Evolutionary conservation across 1,284 basidiomycete genomes (phyloP), one percentile per base, ranked within the genome.

Genomic region (Lignosus rhinocerotis): DNA sequence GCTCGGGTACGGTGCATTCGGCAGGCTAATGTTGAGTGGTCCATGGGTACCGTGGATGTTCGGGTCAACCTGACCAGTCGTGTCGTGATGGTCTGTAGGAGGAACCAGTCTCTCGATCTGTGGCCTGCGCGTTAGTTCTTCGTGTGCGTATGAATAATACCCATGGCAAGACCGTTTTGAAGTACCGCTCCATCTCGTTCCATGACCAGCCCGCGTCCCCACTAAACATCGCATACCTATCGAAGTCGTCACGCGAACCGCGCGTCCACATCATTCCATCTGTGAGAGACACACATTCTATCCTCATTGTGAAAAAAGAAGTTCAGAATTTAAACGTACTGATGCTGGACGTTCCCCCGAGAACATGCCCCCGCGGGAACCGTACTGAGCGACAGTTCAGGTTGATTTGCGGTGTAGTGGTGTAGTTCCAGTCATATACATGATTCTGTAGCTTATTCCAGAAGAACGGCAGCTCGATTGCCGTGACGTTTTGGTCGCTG

Each of bases 11-110:
- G 73, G 65, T 32, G 67, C 68, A 1, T 73, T 73, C 3, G 71
- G 70, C 17, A 79, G 61, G 41, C 71, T 75, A 55, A 75, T 67
- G 6, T 68, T 61, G 6, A 75, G 51, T 19, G 69, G 64, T 6
- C 76, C 79, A 6, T 38, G 11, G 1, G 21, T 53, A 8, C 67
- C 68, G 50, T 70, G 68, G 2, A 65, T 39, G 8, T 41, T 16
- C 1, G 61, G 58, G 25, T 58, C 34, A 25, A 66, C 52, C 50
- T 62, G 39, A 12, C 62, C 66, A 0, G 54, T 45, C 11, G 61
- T 62, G 31, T 60, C 55, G 42, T 60, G 65, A 8, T 55, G 52
- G 45, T 70, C 66, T 2, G 57, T 58, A 1, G 66, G 63, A 12
- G 63, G 55, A 10, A 64, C 62, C 16, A 67, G 53, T 7, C 45